These are phyloP conservation scores for Arxiozyma slooffiae DNA, from an alignment of 1,139 yeast species.

Conservation along the genomic window DNA sequence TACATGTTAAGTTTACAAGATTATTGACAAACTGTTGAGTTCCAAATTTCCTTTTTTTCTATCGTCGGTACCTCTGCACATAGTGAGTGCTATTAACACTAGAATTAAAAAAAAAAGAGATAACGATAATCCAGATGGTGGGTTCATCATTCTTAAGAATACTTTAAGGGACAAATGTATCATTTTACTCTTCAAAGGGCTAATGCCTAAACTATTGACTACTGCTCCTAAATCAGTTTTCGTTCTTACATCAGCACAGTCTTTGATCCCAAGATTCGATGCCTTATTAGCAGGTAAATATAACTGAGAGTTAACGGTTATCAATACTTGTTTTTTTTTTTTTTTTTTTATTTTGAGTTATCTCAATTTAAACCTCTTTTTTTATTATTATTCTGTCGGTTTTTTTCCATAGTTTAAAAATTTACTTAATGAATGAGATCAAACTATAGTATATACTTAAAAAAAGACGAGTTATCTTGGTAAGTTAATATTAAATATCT, in stretches of 20 bases:
- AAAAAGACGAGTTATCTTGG: neutral
- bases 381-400: no score
- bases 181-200: slow-evolving; percentile 90
- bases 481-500: no score
- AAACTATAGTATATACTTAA: no score
- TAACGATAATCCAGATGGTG: slow-evolving; percentile 92
- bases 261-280: slow-evolving; percentile 93
- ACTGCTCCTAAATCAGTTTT: slow-evolving; percentile 98
- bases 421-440: neutral
- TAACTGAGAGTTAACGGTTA: no score
- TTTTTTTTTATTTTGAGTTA: no score
- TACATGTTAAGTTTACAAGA: slow-evolving; percentile 79
- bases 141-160: slow-evolving; percentile 83
- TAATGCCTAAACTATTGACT: slow-evolving; percentile 90
- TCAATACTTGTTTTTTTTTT: neutral
- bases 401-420: no score
- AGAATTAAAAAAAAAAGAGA: slow-evolving; percentile 94
- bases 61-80: slow-evolving; percentile 97
- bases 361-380: no score
- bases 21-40: slow-evolving; percentile 87
- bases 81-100: slow-evolving; percentile 89
- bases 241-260: slow-evolving; percentile 92
- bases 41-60: slow-evolving; percentile 91
- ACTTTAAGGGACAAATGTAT: slow-evolving; percentile 86
- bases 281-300: slow-evolving; percentile 35